Evolutionary conservation across 1,284 basidiomycete species (phyloP), one percentile per base, ranked within the genome.

Genomic region (Malassezia arunalokei): DNA sequence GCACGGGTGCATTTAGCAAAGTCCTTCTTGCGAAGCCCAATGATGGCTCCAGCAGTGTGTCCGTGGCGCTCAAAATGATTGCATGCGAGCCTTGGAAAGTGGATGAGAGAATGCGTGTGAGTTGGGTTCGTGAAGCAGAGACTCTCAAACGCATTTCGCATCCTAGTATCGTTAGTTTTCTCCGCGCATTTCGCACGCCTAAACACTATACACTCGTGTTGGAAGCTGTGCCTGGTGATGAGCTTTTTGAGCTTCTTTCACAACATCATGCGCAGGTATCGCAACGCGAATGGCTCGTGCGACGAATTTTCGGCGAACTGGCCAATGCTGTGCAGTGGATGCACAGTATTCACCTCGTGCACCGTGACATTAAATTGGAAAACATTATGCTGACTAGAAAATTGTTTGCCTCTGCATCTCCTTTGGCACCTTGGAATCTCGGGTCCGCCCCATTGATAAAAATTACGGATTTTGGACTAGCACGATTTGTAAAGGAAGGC

Each of bases 281-380:
- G 5, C 54, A 64, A 56, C 62, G 68, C 46, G 82, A 84, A 64
- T 75, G 75, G n/a, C 77, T 87, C 8, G 76, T 89, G 0, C 76
- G 82, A 31, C 75, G 86, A 37, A 82, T 91, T 57, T 89, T 85
- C 78, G 78, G 79, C 43, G 89, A 92, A 73, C 77, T 94, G 1
- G 82, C 80, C 53, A 80, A 80, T 42, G 88, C 84, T 1, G 84
- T 92, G 0, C 83, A 82, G 1, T 94, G 87, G 87, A 83, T 94
- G 81, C 89, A 94, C 69, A 78, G 81, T 41, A 83, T 87, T 29
- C 83, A 83, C 1, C 79, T 92, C 35, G 87, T 92, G 0, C 89
- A 94, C 75, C 80, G 89, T 2, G 89, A 94, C 75, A 83, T 94
- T 76, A 94, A 94, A 76, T 81, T 94, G 15, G 89, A 94, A 75